phyloP scores from a whole-genome alignment of 2,329 filamentous ascomycete genomes.

The Escovopsis sp. region DNA sequence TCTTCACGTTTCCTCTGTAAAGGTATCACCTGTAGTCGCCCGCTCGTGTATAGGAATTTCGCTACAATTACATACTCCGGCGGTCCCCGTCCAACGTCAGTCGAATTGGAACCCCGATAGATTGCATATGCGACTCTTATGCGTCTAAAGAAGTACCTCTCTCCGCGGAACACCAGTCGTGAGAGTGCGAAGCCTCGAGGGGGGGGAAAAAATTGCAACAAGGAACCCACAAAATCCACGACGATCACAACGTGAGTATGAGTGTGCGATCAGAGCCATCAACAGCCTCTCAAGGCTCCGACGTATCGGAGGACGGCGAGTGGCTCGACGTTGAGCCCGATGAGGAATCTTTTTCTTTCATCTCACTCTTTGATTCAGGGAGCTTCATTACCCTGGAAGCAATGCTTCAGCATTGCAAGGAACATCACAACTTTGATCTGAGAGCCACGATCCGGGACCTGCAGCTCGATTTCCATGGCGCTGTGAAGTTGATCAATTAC shows the following conservation, averaged over 20 bases:
- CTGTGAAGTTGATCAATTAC: conserved; percentile 63
- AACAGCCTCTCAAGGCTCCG: conserved; percentile 1
- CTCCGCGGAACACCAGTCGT: not conserved
- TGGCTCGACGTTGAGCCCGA: conserved; percentile 46
- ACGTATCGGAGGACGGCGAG: conserved; percentile 26
- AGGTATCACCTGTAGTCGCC: not conserved
- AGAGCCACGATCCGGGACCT: conserved; percentile 40
- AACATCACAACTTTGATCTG: conserved; percentile 54
- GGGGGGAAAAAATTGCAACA: not conserved
- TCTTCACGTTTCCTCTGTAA: not conserved
- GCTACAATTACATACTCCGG: not conserved
- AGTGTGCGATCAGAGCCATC: conserved; percentile 2
- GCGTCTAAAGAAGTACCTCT: not conserved
- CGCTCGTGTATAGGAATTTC: too few relatives aligned
- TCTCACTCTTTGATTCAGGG: conserved; percentile 53
- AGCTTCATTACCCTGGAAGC: conserved; percentile 47
- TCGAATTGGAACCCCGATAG: not conserved
- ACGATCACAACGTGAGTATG: not conserved
- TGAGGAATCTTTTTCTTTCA: conserved; percentile 44
- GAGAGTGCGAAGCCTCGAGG: too few relatives aligned
- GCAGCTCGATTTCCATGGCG: conserved; percentile 57
- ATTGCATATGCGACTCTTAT: conserved; percentile 1
- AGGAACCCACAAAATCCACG: not conserved
- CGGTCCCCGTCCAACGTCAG: not conserved
- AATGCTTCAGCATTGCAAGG: conserved; percentile 56